phyloP scores from a whole-genome alignment of 352 stramenopile genomes.

The Phytopythium chamaehyphon region DNA sequence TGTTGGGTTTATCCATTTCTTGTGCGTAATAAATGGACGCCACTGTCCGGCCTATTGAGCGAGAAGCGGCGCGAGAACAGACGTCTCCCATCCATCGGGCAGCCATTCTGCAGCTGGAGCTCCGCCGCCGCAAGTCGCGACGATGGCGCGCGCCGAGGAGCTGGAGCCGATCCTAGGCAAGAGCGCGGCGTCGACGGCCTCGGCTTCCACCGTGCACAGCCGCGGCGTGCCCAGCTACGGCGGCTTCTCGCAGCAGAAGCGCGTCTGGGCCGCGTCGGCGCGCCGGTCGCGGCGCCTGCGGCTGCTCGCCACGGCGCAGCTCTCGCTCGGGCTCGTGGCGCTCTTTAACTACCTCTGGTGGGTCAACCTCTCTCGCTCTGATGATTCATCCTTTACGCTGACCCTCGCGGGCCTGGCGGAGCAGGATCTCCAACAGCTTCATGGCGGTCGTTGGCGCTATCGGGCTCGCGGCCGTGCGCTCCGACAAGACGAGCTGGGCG shows the following conservation, averaged over 20 bases:
- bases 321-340: constrained; percentile 48
- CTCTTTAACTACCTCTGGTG: constrained; percentile 76
- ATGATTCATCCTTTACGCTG: too few relatives aligned
- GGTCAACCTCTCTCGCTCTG: constrained; percentile 8
- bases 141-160: constrained; percentile 14
- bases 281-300: constrained; percentile 63
- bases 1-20: too few relatives aligned
- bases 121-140: background rate
- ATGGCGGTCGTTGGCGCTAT: constrained; percentile 61
- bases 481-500: constrained; percentile 76
- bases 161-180: constrained; percentile 31
- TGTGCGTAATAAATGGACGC: too few relatives aligned
- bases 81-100: background rate
- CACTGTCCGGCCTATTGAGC: background rate
- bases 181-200: constrained; percentile 27
- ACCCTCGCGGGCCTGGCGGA: too few relatives aligned
- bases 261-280: constrained; percentile 56
- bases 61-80: constrained; percentile 1
- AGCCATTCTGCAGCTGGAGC: background rate
- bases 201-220: constrained; percentile 17
- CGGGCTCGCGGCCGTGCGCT: constrained; percentile 63
- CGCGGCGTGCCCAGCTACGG: constrained; percentile 45
- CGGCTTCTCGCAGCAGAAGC: constrained; percentile 80
- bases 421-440: constrained; percentile 68
- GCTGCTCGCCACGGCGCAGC: constrained; percentile 52